Evolutionary conservation across 1,139 yeast species (phyloP), one percentile per base, ranked within the genome.

Genomic region (Suhomyces bribrorum): DNA sequence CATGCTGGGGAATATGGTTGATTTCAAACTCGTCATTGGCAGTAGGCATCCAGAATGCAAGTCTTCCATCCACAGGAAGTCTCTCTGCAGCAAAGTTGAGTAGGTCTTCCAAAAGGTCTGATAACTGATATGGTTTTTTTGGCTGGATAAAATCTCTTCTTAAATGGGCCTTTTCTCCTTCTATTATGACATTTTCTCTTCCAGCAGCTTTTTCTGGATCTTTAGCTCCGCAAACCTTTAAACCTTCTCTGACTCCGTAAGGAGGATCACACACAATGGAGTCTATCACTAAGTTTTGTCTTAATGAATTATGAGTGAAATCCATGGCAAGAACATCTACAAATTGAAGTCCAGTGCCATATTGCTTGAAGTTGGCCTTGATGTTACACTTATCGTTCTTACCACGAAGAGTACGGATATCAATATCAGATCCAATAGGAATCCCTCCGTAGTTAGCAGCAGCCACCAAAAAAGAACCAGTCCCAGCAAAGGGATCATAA

Each of bases 31-130:
- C 95, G 50, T 87, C 96, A 56, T 89, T 89, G 2, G 97, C 95
- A 0, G 95, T 86, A 0, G 99, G 99, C 95, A 92, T 87, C 99
- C 99, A 92, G 59, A 89, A 90, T 16, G 95, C 87, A 26, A 92
- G 68, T 45, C 97, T 67, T 0, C 97, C 96, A 8, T 77, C 77
- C 2, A 81, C 66, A 0, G 85, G 86, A 40, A 92, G 69, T 52
- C 92, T 76, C 7, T 72, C 68, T 1, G 92, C 79, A 0, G 96
- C 77, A 67, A 85, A 92, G 17, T 67, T 62, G 29, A 92, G 68
- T 36, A 94, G 66, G 57, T 90, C 97, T 49, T 83, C 86, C 32
- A 94, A 66, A 49, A 92, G 65, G 32, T 80, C 70, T 45, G 86
- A 86, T 48, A 92, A 72, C 46, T 86, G 86, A 58, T 88, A 90